Evolutionary conservation across 2,329 filamentous ascomycete species (phyloP), one percentile per base, ranked within the genome.

Genomic region (Diaporthe sp.): DNA sequence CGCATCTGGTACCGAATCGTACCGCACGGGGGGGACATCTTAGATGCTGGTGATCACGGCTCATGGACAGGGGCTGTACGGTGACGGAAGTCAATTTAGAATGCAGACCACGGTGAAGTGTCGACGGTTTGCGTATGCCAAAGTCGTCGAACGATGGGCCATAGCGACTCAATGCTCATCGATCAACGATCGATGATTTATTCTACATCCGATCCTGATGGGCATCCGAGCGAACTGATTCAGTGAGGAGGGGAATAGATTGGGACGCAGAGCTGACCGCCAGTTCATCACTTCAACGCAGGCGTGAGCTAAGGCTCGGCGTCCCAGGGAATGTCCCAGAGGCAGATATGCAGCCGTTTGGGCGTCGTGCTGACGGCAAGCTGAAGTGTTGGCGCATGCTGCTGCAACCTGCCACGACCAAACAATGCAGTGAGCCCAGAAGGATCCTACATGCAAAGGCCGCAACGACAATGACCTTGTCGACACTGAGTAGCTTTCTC

Each of bases 191-290:
- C 65, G 42, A 61, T 62, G 42, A 22, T 49, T 75, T 79, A 78
- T 42, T 57, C 61, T 75, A 55, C 62, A 57, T 53, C 44, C 79
- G 80, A 78, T 80, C 79, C 79, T 79, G 72, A 62, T 46, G 53
- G 42, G 39, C 55, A 62, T 46, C 62, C 46, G 71, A 62, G 46
- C 70, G 44, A 77, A 69, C 31, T 74, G 74, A 74, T 73, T 62
- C 74, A 74, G 72, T 39, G 31, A 75, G 73, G 78, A 79, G 78
- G 58, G 79, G 79, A 78, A 78, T 78, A 77, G 75, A 59, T 67
- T 67, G 59, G 76, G 78, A 79, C 82, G 82, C 81, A 82, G 81
- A 82, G 80, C 82, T 88, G 86, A 88, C 86, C 87, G 87, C 87
- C 86, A 88, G 85, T 88, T 88, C 84, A 84, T 84, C 82, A 67